A percentile compares a stretch with the other conserved stretches of the same genome.
Evolutionary conservation across 192 early-diverging fungal species (phyloP).

Genomic region (Dimargaris cristalligena): DNA sequence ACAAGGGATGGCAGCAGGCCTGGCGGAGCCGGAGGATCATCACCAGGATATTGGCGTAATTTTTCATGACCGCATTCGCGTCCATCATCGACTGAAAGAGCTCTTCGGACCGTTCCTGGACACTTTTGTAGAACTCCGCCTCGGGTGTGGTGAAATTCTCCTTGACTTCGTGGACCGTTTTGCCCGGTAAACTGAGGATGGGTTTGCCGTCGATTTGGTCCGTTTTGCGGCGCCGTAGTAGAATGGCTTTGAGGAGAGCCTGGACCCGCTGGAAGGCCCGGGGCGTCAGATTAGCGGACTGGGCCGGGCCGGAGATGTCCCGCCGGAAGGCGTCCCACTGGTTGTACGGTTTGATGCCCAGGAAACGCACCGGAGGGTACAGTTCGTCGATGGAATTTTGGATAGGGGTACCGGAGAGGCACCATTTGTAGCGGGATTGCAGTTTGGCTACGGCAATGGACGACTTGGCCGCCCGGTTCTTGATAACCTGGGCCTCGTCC

Average conservation of each 20-base stretch:
- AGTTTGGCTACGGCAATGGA: slow-evolving; percentile 28
- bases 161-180: slow-evolving; percentile 25
- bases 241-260: slow-evolving; percentile 34
- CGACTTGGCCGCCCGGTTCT: slow-evolving; percentile 30
- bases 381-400: slow-evolving; percentile 58
- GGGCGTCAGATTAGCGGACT: slow-evolving; percentile 14
- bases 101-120: slow-evolving; percentile 21
- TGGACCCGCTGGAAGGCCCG: slow-evolving; percentile 35
- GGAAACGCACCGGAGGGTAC: slow-evolving; percentile 49
- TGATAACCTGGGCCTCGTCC: slow-evolving; percentile 53
- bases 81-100: slow-evolving; percentile 14
- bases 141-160: slow-evolving; percentile 34
- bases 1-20: slow-evolving; percentile 21
- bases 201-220: slow-evolving; percentile 42
- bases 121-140: slow-evolving; percentile 36
- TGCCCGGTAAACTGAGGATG: slow-evolving; percentile 39
- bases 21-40: slow-evolving; percentile 21
- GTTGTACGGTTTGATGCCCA: slow-evolving; percentile 38
- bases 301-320: slow-evolving; percentile 29
- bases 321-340: slow-evolving; percentile 29
- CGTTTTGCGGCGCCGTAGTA: slow-evolving; percentile 55
- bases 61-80: slow-evolving; percentile 16
- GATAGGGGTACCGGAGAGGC: slow-evolving; percentile 43
- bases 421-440: slow-evolving; percentile 38
- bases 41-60: slow-evolving; percentile 23